These are phyloP conservation scores for Mrakia gelida DNA, from an alignment of 768 basidiomycete species.

Conservation along the genomic window DNA sequence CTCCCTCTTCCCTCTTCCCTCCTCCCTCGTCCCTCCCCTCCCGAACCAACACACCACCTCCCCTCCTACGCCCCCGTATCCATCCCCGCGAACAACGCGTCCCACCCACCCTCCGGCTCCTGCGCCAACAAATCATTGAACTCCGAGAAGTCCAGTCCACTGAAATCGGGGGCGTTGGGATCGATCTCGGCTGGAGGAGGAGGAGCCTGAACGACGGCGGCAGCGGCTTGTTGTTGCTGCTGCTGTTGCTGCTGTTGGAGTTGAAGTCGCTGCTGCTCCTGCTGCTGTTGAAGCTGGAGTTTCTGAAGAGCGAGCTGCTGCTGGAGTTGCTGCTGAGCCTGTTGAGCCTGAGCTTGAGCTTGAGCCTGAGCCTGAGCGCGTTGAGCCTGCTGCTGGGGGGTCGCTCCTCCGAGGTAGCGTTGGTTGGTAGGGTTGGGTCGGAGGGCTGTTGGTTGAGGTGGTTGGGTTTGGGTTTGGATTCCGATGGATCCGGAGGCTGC, in stretches of 20 bases:
- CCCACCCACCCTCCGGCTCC: conserved; percentile 17
- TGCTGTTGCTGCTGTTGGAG: background rate
- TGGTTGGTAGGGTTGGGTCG: background rate
- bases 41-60: background rate
- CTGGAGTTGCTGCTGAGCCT: background rate
- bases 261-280: background rate
- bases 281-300: background rate
- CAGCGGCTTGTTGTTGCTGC: background rate
- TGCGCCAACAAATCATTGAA: background rate
- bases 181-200: background rate
- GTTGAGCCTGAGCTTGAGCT: no score
- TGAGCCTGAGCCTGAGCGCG: background rate
- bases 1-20: no score
- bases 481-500: background rate
- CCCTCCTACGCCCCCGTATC: background rate
- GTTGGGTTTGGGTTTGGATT: background rate
- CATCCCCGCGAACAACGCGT: background rate
- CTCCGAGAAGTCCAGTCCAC: conserved; percentile 4
- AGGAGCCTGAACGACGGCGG: background rate
- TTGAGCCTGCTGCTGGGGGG: background rate
- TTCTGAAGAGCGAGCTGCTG: background rate
- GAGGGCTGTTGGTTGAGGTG: background rate
- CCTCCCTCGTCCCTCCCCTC: background rate
- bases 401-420: no score
- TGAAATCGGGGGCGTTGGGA: background rate